Percentiles rank a stretch among this genome's conserved stretches.
Conservation (phyloP, 2,329 filamentous ascomycete genomes). For the Sporothrix schenckii region DNA sequence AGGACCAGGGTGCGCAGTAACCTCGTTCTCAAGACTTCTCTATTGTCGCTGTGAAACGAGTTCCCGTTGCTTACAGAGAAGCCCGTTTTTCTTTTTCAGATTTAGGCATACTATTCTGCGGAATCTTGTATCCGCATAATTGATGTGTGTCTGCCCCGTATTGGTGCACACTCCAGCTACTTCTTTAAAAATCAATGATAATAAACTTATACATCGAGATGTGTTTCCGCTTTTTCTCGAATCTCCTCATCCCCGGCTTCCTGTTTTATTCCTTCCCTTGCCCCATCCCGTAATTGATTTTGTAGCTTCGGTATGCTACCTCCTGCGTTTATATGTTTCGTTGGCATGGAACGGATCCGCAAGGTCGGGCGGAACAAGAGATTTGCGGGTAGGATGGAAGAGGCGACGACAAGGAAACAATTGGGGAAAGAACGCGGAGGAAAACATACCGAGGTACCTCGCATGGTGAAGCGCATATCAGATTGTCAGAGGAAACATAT, state of each 20-base stretch:
- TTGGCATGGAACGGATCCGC: slow-evolving; percentile 28
- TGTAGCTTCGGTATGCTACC: no score
- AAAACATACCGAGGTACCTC: neutral
- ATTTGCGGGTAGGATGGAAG: slow-evolving; percentile 6
- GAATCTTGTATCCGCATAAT: neutral
- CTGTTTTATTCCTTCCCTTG: no score
- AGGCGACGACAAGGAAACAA: neutral
- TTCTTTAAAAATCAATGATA: neutral
- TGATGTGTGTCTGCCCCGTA: neutral
- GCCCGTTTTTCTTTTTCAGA: neutral
- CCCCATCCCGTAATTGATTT: no score
- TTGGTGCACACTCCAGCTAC: neutral
- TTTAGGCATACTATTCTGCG: neutral
- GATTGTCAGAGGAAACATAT: neutral
- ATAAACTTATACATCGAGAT: no score
- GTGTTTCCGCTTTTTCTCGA: no score
- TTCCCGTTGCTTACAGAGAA: neutral
- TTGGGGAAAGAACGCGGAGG: neutral
- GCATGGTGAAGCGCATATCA: neutral
- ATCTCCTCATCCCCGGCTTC: no score
- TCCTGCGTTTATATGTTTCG: slow-evolving; percentile 1
- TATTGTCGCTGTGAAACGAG: neutral
- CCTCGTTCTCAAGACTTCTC: neutral
- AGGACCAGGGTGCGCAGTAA: neutral
- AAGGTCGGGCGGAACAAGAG: slow-evolving; percentile 28